Evolutionary conservation across 345 rosid genomes (phyloP).

Genomic region (Lepidium aucheri): DNA sequence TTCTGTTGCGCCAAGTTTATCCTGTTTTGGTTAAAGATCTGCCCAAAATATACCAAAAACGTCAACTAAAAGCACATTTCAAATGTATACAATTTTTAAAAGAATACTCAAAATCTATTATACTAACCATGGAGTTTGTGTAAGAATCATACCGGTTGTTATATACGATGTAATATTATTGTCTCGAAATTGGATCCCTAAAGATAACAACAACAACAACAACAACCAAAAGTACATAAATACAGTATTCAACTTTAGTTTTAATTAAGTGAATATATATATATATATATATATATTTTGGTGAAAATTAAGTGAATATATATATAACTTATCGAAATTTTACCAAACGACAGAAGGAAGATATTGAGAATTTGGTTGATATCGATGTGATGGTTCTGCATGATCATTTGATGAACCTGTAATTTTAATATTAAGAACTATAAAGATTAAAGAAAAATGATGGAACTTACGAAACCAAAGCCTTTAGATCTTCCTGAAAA

Average conservation of each 20-base stretch:
- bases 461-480: slow-evolving; percentile 15
- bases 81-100: background rate
- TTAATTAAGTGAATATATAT: background rate
- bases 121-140: background rate
- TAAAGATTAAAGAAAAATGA: too few relatives aligned
- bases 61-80: too few relatives aligned
- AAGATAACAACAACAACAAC: background rate
- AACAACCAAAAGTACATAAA: background rate
- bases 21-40: background rate
- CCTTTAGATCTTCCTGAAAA: background rate
- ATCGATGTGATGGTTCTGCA: background rate
- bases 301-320: too few relatives aligned
- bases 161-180: background rate
- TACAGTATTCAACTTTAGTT: background rate
- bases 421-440: background rate
- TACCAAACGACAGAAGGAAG: background rate
- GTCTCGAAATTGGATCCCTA: background rate
- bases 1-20: background rate
- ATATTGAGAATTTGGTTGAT: background rate
- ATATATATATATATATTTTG: too few relatives aligned
- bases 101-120: background rate
- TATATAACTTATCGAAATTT: background rate
- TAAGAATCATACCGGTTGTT: background rate
- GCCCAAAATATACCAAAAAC: background rate
- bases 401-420: background rate